Conservation (phyloP, 2,329 filamentous ascomycete genomes). For the Hypomyces rosellus region DNA sequence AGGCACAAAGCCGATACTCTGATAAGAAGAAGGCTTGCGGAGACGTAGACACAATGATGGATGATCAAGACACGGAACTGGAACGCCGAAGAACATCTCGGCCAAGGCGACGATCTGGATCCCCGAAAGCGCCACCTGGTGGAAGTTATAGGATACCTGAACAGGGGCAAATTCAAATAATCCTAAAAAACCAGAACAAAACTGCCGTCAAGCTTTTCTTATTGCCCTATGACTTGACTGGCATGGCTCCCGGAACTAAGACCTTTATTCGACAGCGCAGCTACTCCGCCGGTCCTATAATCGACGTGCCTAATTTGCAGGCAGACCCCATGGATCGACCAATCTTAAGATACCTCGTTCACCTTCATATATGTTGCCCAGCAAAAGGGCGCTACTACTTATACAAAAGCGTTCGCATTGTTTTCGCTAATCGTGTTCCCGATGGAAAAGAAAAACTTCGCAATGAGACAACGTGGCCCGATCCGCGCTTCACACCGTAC, state of each 20-base stretch:
- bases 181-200: conserved; percentile 98
- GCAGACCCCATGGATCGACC: conserved; percentile 47
- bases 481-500: conserved; percentile 80
- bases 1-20: conserved; percentile 38
- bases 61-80: conserved; percentile 20
- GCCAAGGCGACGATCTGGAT: conserved; percentile 49
- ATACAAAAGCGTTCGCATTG: conserved; percentile 86
- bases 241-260: conserved; percentile 91
- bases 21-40: conserved; percentile 30
- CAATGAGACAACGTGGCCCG: conserved; percentile 84
- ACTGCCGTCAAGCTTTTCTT: conserved; percentile 95
- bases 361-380: conserved; percentile 87
- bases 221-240: conserved; percentile 83
- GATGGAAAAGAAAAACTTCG: conserved; percentile 89
- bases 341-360: conserved; percentile 80
- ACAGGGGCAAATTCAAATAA: conserved; percentile 89
- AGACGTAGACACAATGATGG: conserved; percentile 16
- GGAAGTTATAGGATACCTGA: conserved; percentile 92
- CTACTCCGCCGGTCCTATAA: conserved; percentile 81
- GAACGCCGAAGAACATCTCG: conserved; percentile 26
- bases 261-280: conserved; percentile 93
- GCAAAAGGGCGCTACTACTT: conserved; percentile 79
- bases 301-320: conserved; percentile 43
- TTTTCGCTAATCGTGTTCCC: conserved; percentile 93
- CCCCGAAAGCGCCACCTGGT: conserved; percentile 60